A percentile compares a stretch with the other conserved stretches of the same genome.
These are phyloP conservation scores for Xylaria hypoxylon DNA, from an alignment of 2,329 filamentous ascomycete genomes.

Conservation along the genomic window DNA sequence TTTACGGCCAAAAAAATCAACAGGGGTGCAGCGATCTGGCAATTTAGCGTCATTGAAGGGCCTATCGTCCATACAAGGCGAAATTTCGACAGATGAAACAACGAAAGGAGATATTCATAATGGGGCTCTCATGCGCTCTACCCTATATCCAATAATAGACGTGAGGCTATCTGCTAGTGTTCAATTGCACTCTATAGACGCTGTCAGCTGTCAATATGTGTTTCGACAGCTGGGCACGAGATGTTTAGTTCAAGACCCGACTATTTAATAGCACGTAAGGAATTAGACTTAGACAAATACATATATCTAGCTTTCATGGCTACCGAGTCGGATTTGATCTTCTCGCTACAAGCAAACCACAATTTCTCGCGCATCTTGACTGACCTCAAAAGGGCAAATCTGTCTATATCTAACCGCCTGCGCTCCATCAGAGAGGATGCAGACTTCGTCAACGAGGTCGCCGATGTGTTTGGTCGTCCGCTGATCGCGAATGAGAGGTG, in stretches of 20 bases:
- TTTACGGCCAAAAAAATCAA: no score
- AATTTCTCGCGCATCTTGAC: constrained; percentile 77
- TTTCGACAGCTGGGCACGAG: constrained; percentile 13
- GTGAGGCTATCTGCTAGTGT: no score
- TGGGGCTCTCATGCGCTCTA: no score
- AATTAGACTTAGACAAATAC: not conserved
- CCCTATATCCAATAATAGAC: no score
- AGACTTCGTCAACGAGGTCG: constrained; percentile 74
- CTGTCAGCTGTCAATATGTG: no score
- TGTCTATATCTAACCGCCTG: constrained; percentile 85
- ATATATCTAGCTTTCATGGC: constrained; percentile 36
- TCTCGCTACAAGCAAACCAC: constrained; percentile 66
- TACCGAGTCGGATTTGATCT: constrained; percentile 59
- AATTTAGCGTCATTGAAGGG: no score
- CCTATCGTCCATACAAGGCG: no score
- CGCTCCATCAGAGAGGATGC: constrained; percentile 82
- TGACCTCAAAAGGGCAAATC: constrained; percentile 79
- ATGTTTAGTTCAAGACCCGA: not conserved
- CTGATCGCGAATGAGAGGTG: constrained; percentile 94
- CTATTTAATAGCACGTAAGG: not conserved
- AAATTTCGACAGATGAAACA: no score
- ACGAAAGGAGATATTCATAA: no score
- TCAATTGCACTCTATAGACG: no score
- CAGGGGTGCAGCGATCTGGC: no score
- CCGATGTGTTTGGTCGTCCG: constrained; percentile 69